phyloP scores from a whole-genome alignment of 169 alveolate species.

The Cryptosporidium parvum region DNA sequence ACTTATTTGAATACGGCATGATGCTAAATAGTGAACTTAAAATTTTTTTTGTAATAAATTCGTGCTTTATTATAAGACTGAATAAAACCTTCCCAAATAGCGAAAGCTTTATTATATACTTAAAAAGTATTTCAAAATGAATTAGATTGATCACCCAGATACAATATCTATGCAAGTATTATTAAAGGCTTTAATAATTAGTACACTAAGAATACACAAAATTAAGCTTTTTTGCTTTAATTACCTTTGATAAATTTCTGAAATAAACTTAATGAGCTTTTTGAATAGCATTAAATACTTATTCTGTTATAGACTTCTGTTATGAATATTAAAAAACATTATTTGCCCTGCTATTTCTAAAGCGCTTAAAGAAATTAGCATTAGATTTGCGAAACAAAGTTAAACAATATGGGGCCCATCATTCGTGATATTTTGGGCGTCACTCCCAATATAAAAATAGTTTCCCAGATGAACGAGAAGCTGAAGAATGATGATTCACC shows the following conservation, averaged over 20 bases:
- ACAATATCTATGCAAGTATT: too few species aligned
- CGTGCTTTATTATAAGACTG: neutral
- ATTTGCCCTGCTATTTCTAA: neutral
- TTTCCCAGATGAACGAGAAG: conserved; percentile 69
- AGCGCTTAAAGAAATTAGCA: neutral
- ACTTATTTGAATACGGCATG: neutral
- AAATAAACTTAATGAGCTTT: neutral
- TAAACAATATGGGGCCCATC: conserved; percentile 33
- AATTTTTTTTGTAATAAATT: neutral
- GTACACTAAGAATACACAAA: neutral
- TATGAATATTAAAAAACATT: too few species aligned
- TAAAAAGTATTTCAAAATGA: too few species aligned
- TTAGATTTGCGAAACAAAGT: neutral
- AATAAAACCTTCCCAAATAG: neutral
- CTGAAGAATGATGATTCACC: conserved; percentile 1
- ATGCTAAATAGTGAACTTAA: neutral
- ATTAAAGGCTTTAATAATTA: neutral
- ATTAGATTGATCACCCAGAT: neutral
- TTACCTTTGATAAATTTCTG: neutral
- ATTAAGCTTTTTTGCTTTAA: too few species aligned
- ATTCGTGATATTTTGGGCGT: conserved; percentile 45
- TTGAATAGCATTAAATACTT: too few species aligned
- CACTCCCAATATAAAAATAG: conserved; percentile 59
- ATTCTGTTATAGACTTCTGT: too few species aligned
- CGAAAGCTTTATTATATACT: too few species aligned